Percentiles rank a stretch among this genome's conserved stretches.
These are phyloP conservation scores for Candida insectorum DNA, from an alignment of 805 yeast genomes.

Conservation along the genomic window DNA sequence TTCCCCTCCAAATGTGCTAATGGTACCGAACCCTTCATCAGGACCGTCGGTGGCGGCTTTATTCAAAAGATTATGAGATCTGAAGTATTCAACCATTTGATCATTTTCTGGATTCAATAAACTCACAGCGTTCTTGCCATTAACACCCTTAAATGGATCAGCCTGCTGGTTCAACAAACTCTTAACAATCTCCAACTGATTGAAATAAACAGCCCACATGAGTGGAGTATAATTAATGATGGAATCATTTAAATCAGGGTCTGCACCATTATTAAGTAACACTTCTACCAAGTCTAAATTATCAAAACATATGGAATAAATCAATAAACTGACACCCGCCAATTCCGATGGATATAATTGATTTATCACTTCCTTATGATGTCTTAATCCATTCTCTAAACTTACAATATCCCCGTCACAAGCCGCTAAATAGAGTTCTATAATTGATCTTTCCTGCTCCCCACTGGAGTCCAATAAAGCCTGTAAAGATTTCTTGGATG, in stretches of 20 bases:
- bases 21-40: conserved; percentile 15
- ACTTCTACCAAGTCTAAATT: conserved; percentile 45
- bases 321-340: conserved; percentile 30
- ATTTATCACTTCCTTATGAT: conserved; percentile 19
- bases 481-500: conserved; percentile 26
- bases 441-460: conserved; percentile 11
- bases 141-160: conserved; percentile 44
- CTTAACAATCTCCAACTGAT: conserved; percentile 52
- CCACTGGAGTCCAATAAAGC: conserved; percentile 9
- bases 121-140: conserved; percentile 51
- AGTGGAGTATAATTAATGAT: conserved; percentile 60
- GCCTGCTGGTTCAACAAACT: conserved; percentile 62
- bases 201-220: conserved; percentile 82
- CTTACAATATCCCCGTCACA: conserved; percentile 35
- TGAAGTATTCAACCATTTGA: conserved; percentile 56
- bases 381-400: conserved; percentile 23
- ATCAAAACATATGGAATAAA: conserved; percentile 56
- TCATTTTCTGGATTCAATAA: conserved; percentile 51
- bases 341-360: conserved; percentile 21
- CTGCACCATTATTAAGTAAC: conserved; percentile 42
- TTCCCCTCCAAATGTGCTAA: too few relatives aligned
- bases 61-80: conserved; percentile 42
- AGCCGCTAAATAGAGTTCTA: conserved; percentile 28
- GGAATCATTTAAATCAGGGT: conserved; percentile 50
- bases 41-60: conserved; percentile 14